Base-by-base conservation (phyloP, 345 rosid species). In the Salix arbutifolia region DNA sequence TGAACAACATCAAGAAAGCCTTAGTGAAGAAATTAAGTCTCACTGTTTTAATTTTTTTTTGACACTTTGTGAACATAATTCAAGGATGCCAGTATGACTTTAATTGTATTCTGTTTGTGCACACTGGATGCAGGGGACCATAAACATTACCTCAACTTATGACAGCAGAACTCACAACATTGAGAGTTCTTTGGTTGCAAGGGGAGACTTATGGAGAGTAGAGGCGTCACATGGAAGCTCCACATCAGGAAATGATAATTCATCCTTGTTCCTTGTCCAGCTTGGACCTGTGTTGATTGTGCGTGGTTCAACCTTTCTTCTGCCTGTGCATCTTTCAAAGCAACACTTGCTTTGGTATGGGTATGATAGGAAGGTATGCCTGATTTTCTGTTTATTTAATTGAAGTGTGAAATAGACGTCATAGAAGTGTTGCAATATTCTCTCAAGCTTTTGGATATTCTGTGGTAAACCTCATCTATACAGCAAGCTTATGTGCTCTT, bases 331-430 rank as follows among this genome's bases (percentile, higher is more conserved):
- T 85, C 83, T 93, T 62, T 93, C 99, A 74, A 95, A 95, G 86
- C 97, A 93, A 75, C 98, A 93, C 88, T 85, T 95, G 89, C 94
- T 95, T 80, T 95, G 99, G 99, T 95, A 95, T 82, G 98, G 98
- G 12, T 95, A 93, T 85, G 97, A 95, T 77, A 82, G 96, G 80
- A 93, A 93, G 97, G 99, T 93, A 89, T 72, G 86, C n/a, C 58
- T 62, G 69, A 70, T 69, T 58, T 26, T 76, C 10, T 17, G 48
- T 56, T 30, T 58, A 12, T 23, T 28, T 50, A 14, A 5, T 61
- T 61, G 67, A 64, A 35, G 25, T 52, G 25, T 58, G 35, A 25
- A 73, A 19, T 60, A 31, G 48, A 69, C 46, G 30, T 44, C 40
- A 38, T 38, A 53, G 38, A 26, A 44, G 31, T 35, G 19, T 44